Evolutionary conservation across 257 asterid genomes (phyloP).

Genomic region (Anisodus tanguticus): DNA sequence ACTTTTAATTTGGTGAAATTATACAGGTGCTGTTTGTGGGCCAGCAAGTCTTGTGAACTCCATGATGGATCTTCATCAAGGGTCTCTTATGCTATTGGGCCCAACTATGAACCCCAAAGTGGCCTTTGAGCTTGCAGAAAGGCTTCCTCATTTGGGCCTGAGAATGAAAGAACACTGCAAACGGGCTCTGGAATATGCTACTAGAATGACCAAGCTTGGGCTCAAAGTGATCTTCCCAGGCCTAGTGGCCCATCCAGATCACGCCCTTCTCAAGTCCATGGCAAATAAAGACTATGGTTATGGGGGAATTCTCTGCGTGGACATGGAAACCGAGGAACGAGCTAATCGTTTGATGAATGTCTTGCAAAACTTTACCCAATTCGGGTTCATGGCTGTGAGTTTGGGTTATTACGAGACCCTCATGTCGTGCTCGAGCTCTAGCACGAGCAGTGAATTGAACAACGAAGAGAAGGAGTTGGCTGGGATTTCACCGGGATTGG

Average conservation of each 20-base stretch:
- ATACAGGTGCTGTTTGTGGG: constrained; percentile 85
- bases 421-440: constrained; percentile 94
- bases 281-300: constrained; percentile 72
- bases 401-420: constrained; percentile 90
- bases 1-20: background rate
- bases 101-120: constrained; percentile 96
- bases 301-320: constrained; percentile 81
- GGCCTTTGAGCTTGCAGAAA: constrained; percentile 79
- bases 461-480: constrained; percentile 71
- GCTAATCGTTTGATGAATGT: constrained; percentile 78
- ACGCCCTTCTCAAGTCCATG: constrained; percentile 58
- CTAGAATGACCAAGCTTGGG: constrained; percentile 71
- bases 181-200: constrained; percentile 68
- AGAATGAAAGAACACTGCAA: constrained; percentile 89
- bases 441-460: constrained; percentile 90
- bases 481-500: constrained; percentile 82
- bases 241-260: constrained; percentile 76
- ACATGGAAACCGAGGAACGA: constrained; percentile 84
- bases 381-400: constrained; percentile 94
- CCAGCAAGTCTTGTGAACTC: constrained; percentile 83
- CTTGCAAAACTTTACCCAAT: constrained; percentile 70
- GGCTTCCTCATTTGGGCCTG: constrained; percentile 80
- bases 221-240: constrained; percentile 86
- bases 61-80: constrained; percentile 95
- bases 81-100: constrained; percentile 84